Evolutionary conservation across 2,329 filamentous ascomycete genomes (phyloP).

Genomic region (Ceratocystis papillata): DNA sequence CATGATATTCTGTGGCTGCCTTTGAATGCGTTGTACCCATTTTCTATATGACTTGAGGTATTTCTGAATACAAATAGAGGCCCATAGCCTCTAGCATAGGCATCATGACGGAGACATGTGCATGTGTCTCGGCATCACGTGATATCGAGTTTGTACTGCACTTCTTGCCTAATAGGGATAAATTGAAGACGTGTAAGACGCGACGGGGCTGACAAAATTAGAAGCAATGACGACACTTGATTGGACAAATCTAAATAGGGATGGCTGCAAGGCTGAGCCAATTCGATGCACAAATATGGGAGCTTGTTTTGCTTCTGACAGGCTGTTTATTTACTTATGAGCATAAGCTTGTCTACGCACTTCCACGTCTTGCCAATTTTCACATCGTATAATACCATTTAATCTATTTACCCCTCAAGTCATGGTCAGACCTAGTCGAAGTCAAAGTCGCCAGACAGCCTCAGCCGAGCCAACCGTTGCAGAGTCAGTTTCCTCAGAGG

Average conservation of each 20-base stretch:
- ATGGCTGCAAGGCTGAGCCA: not conserved
- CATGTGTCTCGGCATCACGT: not conserved
- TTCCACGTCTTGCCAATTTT: too few relatives aligned
- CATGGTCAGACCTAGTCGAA: conserved; percentile 24
- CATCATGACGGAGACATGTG: too few relatives aligned
- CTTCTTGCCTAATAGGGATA: not conserved
- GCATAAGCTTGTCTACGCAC: too few relatives aligned
- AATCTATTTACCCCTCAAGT: not conserved
- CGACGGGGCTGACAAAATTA: not conserved
- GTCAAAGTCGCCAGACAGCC: conserved; percentile 17
- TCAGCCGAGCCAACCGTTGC: conserved; percentile 8
- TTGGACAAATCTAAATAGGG: not conserved
- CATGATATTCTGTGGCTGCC: too few relatives aligned
- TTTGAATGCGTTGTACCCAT: too few relatives aligned
- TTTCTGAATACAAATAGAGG: too few relatives aligned
- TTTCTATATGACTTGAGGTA: too few relatives aligned
- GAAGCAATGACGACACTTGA: not conserved
- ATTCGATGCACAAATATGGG: not conserved
- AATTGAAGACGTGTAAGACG: not conserved
- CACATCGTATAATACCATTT: too few relatives aligned
- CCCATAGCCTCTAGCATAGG: too few relatives aligned
- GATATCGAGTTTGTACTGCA: not conserved
- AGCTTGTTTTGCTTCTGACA: not conserved
- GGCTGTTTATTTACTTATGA: not conserved
- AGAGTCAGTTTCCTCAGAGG: conserved; percentile 12